Base-by-base conservation (phyloP, 768 basidiomycete genomes). In the Coprinopsis marcescibilis region DNA sequence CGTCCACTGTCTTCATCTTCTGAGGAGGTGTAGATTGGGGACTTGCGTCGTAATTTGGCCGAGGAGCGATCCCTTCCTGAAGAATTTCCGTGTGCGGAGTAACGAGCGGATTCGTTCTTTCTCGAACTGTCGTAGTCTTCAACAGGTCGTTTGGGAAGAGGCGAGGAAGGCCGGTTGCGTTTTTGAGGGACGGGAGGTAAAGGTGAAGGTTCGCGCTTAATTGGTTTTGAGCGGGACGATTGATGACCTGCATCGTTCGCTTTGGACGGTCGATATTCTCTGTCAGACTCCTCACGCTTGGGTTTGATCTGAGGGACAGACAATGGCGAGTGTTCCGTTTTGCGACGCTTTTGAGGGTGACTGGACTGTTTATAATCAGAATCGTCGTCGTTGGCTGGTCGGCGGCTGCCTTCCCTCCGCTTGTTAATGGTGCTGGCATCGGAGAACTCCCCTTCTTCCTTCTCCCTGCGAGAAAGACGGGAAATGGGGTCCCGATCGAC, bases 11-110 rank as follows among this genome's bases (percentile, higher is more conserved):
- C 70, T 56, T 81, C 79, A 42, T 83, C 78, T 30, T 81, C 81
- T 1, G 83, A 81, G 1, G 83, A 82, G 1, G 83, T 84, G 51
- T 81, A 84, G 42, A 80, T 73, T 1, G 80, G 81, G 2, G 80
- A 77, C 34, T 64, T 70, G 36, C 83, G 78, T 36, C 78, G 70
- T 15, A 54, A 45, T 45, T 77, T 80, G 21, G 49, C 13, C 32
- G 33, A 13, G 4, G 38, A 34, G 19, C 35, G 48, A n/a, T 36
- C 41, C 34, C 35, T 49, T 52, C 35, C 42, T 7, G 45, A 39
- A 10, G 37, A 14, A 21, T 27, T 33, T 13, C 14, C 34, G 21
- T 42, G 30, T 36, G 21, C 21, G 8, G 38, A 20, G 20, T 5
- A 4, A 24, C 10, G 17, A 10, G 21, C 21, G 7, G 20, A 20